A percentile compares a stretch with the other conserved stretches of the same genome.
These are phyloP conservation scores for Fusarium paranaense DNA, from an alignment of 2,329 filamentous ascomycete genomes.

Conservation along the genomic window DNA sequence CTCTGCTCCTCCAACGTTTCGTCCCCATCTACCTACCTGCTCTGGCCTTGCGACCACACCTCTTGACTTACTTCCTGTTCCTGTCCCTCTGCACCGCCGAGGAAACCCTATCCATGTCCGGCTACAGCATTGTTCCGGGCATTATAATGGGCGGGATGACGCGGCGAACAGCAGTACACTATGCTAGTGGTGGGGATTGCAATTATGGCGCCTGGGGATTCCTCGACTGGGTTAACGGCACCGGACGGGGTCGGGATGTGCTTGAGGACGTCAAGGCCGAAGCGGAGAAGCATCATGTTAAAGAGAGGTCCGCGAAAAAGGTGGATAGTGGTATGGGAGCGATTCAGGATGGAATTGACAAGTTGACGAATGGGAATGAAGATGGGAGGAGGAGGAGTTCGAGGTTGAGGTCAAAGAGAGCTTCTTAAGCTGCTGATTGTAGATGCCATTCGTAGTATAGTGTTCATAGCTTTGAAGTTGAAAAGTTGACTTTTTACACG, in stretches of 20 bases:
- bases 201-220: slow-evolving; percentile 74
- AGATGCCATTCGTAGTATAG: not conserved
- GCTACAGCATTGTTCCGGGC: slow-evolving; percentile 71
- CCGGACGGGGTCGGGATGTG: slow-evolving; percentile 62
- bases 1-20: slow-evolving; percentile 72
- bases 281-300: slow-evolving; percentile 66
- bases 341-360: slow-evolving; percentile 49
- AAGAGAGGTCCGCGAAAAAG: slow-evolving; percentile 54
- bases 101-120: slow-evolving; percentile 74
- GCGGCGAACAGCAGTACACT: slow-evolving; percentile 61
- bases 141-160: slow-evolving; percentile 65
- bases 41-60: slow-evolving; percentile 73
- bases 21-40: slow-evolving; percentile 75
- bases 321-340: slow-evolving; percentile 48
- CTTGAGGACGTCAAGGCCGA: slow-evolving; percentile 67
- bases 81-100: slow-evolving; percentile 72
- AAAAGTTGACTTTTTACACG: slow-evolving; percentile 2
- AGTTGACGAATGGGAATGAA: slow-evolving; percentile 42
- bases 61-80: slow-evolving; percentile 78
- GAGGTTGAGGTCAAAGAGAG: slow-evolving; percentile 40
- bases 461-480: not conserved
- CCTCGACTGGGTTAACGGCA: slow-evolving; percentile 71
- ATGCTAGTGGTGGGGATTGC: slow-evolving; percentile 65
- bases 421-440: slow-evolving; percentile 1
- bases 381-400: slow-evolving; percentile 44